Base-by-base conservation (phyloP, 2,329 filamentous ascomycete species). In the Biscogniauxia marginata region DNA sequence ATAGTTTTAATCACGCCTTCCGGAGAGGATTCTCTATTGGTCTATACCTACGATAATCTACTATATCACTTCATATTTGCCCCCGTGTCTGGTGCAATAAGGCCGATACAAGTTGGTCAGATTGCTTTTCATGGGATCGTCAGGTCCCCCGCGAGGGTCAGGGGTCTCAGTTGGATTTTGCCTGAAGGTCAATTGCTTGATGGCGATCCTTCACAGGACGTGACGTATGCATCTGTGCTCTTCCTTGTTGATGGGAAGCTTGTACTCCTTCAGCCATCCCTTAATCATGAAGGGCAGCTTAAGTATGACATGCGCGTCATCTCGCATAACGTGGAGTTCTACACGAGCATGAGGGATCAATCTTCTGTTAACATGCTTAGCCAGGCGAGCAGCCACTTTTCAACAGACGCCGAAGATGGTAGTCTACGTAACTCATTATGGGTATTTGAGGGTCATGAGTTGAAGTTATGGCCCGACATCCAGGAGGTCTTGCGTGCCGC, bases 231-330 rank as follows among this genome's bases (percentile, higher is more conserved):
- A 7, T 96, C 92, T 0, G 93, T 99, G 11, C 77, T 99, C 13
- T 96, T 99, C 67, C 80, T 99, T n/a, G 93, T 99, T 1, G 95
- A 99, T 69, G 95, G 93, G 24, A 99, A 99, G 71, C 84, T 99
- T 19, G 95, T 98, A 9, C 77, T 98, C 39, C 81, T 99, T 49
- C 91, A 96, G 62, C 93, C 95, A 1, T 93, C 91, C 0, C 79
- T 91, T 4, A 93, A 90, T 51, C 89, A 90, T 49, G 84, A 89
- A 46, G 90, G 90, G 4, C 89, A 92, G 64, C 80, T 97, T 51
- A 98, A 97, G 76, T 99, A 99, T 69, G 93, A 98, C 69, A 99
- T 99, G 95, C 89, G 93, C 8, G 89, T 98, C 57, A 89, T 99
- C 69, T 92, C 93, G 11, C 91, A 97, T 67, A 96, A 96, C 66